phyloP scores from a whole-genome alignment of 768 basidiomycete genomes.

The Russula brevipes region DNA sequence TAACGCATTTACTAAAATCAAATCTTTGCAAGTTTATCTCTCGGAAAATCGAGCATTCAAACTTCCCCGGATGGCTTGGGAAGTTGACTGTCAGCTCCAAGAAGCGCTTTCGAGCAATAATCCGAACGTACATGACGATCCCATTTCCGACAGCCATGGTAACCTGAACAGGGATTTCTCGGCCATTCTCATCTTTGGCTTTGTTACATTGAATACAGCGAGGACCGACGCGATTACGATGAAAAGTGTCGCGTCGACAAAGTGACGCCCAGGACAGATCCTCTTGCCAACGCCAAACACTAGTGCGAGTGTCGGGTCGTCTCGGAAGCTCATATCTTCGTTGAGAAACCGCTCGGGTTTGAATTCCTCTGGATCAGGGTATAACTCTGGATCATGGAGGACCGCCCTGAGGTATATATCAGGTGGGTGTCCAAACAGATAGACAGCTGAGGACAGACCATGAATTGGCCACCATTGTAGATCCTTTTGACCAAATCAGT shows the following conservation, averaged over 20 bases:
- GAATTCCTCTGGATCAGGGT: constrained; percentile 22
- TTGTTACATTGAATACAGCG: constrained; percentile 18
- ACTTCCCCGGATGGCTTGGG: constrained; percentile 2
- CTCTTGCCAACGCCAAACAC: constrained; percentile 18
- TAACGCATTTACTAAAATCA: neutral
- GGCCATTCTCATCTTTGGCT: constrained; percentile 15
- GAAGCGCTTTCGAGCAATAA: too few relatives aligned
- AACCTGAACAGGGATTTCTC: constrained; percentile 10
- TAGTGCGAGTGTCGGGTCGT: constrained; percentile 2
- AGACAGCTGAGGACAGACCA: neutral
- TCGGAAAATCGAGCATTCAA: constrained; percentile 12
- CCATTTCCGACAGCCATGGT: neutral
- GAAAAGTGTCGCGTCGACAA: constrained; percentile 25
- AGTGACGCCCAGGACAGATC: constrained; percentile 26
- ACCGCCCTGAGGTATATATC: constrained; percentile 6
- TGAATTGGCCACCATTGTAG: constrained; percentile 6
- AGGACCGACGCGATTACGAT: constrained; percentile 16
- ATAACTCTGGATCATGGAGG: constrained; percentile 12
- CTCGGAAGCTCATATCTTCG: constrained; percentile 13
- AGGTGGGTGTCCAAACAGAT: neutral
- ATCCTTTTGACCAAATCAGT: neutral
- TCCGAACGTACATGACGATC: neutral
- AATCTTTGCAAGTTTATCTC: constrained; percentile 7
- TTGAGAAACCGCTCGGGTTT: constrained; percentile 22
- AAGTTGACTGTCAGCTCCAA: neutral